Evolutionary conservation across 192 early-diverging fungal genomes (phyloP), one percentile per base, ranked within the genome.

Genomic region (Blastocladiella britannica): DNA sequence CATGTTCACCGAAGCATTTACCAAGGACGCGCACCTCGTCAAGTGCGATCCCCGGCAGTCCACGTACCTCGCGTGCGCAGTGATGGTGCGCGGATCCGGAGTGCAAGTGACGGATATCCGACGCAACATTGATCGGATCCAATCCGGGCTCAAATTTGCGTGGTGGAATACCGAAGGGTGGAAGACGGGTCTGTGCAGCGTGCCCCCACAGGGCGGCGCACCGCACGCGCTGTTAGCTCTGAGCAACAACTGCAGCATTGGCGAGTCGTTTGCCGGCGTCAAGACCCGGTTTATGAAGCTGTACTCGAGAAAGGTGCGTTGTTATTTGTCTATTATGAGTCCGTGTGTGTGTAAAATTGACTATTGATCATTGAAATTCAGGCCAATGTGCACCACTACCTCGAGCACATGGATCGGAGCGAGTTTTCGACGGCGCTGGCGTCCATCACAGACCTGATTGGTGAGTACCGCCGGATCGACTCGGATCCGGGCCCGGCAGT

Each of bases 361-460:
- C n/a, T n/a, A n/a, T n/a, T n/a, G n/a, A n/a, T n/a, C n/a, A 23
- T 56, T 12, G 15, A 6, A 20, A 7, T 55, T 7, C 57, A 76
- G 73, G 74, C 77, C 23, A 72, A 79, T 60, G 58, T 79, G 31
- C 77, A 79, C 53, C 74, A 79, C 57, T 77, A 79, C 59, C 52
- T 61, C 20, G 27, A 70, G 18, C 43, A 69, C 60, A 74, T 79
- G 55, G 77, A 79, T 12, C 28, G 47, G 28, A 52, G 26, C 9
- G 73, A 77, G 29, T 77, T 79, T 63, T 26, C 57, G 12, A 7
- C 15, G 8, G 23, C 43, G 25, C 51, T 59, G 18, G 29, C 51
- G 26, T 26, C 29, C 15, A 4, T 59, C 0, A 52, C 57, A 18
- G 56, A 23, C 43, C 20, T 59, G 55, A 59, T 59, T 30, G 25